Evolutionary conservation across 2,329 filamentous ascomycete genomes (phyloP).

Genomic region (Colletotrichum lupini): DNA sequence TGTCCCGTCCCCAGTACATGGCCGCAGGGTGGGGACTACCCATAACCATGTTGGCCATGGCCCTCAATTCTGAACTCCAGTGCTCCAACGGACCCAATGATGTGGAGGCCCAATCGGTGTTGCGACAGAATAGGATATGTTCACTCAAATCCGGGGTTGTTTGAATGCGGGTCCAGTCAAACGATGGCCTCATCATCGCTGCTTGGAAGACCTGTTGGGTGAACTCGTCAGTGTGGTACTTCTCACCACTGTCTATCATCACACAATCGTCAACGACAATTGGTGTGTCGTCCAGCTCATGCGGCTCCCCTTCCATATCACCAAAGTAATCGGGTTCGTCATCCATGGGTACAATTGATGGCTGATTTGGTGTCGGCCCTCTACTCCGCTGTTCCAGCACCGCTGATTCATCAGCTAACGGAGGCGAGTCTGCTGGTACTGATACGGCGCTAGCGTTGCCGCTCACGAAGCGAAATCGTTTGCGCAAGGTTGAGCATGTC

Average conservation of each 20-base stretch:
- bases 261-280: conserved; percentile 38
- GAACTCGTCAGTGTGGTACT: conserved; percentile 54
- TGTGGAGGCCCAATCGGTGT: conserved; percentile 78
- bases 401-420: conserved; percentile 49
- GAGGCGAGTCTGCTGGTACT: conserved; percentile 50
- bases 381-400: conserved; percentile 48
- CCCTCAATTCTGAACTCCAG: conserved; percentile 78
- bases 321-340: conserved; percentile 58
- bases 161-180: conserved; percentile 85
- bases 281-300: conserved; percentile 37
- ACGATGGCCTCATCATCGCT: conserved; percentile 61
- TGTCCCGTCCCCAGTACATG: conserved; percentile 82
- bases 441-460: conserved; percentile 57
- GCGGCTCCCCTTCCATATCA: conserved; percentile 37
- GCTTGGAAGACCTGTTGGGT: conserved; percentile 53
- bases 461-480: conserved; percentile 75
- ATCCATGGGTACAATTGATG: conserved; percentile 45
- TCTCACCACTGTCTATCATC: conserved; percentile 40
- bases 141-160: conserved; percentile 70
- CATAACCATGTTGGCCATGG: conserved; percentile 87
- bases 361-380: conserved; percentile 48
- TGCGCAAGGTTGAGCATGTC: conserved; percentile 77
- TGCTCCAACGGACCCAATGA: conserved; percentile 79
- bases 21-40: conserved; percentile 79
- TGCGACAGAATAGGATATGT: conserved; percentile 79